phyloP scores from a whole-genome alignment of 352 stramenopile species.

The Globisporangium cylindrosporum region DNA sequence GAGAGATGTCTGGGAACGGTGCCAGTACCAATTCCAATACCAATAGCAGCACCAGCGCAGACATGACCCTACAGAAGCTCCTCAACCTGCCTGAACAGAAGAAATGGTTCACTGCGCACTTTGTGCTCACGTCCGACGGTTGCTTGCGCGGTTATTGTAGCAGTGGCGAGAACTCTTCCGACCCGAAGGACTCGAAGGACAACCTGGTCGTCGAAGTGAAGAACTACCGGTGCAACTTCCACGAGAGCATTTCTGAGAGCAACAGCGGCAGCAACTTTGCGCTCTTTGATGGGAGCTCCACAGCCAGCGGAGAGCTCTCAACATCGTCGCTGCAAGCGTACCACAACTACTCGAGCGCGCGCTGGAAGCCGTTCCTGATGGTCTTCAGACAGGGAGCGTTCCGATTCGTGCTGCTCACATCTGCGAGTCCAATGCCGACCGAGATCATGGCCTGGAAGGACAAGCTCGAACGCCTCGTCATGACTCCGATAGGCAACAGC shows the following conservation, averaged over 20 bases:
- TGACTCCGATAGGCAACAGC: constrained; percentile 1
- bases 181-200: constrained; percentile 20
- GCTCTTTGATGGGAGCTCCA: neutral
- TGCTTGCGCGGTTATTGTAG: constrained; percentile 34
- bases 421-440: constrained; percentile 31
- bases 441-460: constrained; percentile 56
- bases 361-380: constrained; percentile 54
- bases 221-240: constrained; percentile 46
- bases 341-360: constrained; percentile 24
- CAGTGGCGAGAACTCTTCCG: neutral
- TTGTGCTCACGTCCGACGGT: constrained; percentile 45
- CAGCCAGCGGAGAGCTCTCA: neutral
- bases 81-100: constrained; percentile 49
- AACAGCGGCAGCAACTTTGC: constrained; percentile 1
- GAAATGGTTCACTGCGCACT: constrained; percentile 47
- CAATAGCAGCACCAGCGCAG: neutral
- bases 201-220: constrained; percentile 43
- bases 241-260: constrained; percentile 26
- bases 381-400: constrained; percentile 46
- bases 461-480: constrained; percentile 42
- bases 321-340: constrained; percentile 13
- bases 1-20: too few relatives aligned
- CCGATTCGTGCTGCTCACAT: constrained; percentile 54
- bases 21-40: neutral
- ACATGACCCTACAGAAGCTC: constrained; percentile 43